Percentiles rank a stretch among this genome's conserved stretches.
These are phyloP conservation scores for Malus sylvestris DNA, from an alignment of 306 rosid species.

Conservation along the genomic window DNA sequence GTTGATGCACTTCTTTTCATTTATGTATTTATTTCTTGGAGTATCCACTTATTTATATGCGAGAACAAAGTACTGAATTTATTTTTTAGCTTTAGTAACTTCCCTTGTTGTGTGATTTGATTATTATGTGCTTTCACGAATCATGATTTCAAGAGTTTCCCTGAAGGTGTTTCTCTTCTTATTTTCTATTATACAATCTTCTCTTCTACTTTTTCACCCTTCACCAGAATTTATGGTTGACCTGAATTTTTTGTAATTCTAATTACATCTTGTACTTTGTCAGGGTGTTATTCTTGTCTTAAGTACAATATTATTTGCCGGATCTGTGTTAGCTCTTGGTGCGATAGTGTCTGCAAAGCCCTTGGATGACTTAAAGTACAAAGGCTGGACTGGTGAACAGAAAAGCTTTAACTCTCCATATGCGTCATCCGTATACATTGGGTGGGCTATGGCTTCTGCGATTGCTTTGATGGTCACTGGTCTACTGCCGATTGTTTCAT, in stretches of 20 bases:
- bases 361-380: slow-evolving; percentile 79
- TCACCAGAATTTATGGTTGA: not conserved
- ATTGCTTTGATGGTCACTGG: slow-evolving; percentile 81
- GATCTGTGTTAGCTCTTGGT: slow-evolving; percentile 84
- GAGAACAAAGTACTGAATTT: not conserved
- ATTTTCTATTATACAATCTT: not conserved
- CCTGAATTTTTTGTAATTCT: slow-evolving; percentile 12
- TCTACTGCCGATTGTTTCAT: slow-evolving; percentile 84
- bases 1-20: not conserved
- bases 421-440: slow-evolving; percentile 77
- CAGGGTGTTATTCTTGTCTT: slow-evolving; percentile 81
- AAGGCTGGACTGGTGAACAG: slow-evolving; percentile 74
- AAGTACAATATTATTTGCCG: slow-evolving; percentile 58
- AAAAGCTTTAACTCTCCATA: slow-evolving; percentile 73
- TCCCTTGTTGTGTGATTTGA: not conserved
- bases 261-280: slow-evolving; percentile 15
- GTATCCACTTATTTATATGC: not conserved
- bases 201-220: not conserved
- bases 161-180: not conserved
- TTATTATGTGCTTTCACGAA: not conserved
- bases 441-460: slow-evolving; percentile 97
- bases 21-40: not conserved
- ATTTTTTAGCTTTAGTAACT: not conserved
- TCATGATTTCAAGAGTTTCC: not conserved
- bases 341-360: slow-evolving; percentile 89